Evolutionary conservation across 2,329 filamentous ascomycete species (phyloP), one percentile per base, ranked within the genome.

Genomic region (Dothistroma pini): DNA sequence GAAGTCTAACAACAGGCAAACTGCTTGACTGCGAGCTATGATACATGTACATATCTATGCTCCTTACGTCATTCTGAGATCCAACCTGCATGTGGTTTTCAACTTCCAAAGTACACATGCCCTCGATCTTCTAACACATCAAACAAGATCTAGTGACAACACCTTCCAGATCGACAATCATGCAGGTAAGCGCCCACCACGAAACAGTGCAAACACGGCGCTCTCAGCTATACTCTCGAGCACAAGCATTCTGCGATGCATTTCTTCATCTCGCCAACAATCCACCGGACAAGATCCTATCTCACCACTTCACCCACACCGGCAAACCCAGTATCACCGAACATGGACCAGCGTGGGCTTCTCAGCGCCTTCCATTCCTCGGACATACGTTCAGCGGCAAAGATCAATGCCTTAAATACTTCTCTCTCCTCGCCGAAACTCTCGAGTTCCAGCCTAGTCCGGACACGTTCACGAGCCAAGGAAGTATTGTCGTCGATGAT

Each of bases 271-370:
- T 47, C 11, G 16, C 48, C 7, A 47, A 29, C 56, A 58, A 53
- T 21, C 56, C 56, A 44, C 56, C 56, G 10, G 34, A 21, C 19
- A 58, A 53, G 35, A 38, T 58, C 49, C 56, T 53, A 4, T 41
- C 56, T 6, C 49, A 58, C 14, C 56, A 58, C 56, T 53, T 58
- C 49, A 54, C 56, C 19, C 22, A 35, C 10, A 31, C 31, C 25
- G 19, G 25, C 32, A 58, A 32, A 16, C 56, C 56, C 8, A 22
- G 31, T 29, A 58, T 58, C 48, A 58, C 34, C 6, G 56, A 58
- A 41, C 49, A 58, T 21, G 56, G 56, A 32, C 49, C 56, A 11
- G 16, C 29, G n/a, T 58, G 56, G 56, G 56, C 56, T 21, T 51
- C 56, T 8, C 12, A 48, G 16, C 56, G 56, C 19, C 56, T 57